Percentiles rank a stretch among this genome's conserved stretches.
Conservation (phyloP, 129 eudicot species). For the Helichrysum umbraculigerum region DNA sequence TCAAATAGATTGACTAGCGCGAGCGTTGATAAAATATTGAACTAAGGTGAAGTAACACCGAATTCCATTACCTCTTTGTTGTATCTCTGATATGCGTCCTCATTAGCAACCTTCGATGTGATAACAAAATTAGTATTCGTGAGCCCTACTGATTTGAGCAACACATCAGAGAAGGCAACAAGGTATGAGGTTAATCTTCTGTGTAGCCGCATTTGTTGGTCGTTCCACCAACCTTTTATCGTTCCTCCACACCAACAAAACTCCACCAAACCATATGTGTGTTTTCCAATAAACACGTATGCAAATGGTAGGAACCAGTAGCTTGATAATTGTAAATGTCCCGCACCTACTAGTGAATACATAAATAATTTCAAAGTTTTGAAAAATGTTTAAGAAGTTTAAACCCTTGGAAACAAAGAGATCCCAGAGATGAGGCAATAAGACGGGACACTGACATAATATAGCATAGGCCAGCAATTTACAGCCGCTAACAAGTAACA, state of each 20-base stretch:
- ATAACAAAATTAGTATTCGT: slow-evolving; percentile 20
- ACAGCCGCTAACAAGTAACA: slow-evolving; percentile 39
- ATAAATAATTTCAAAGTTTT: background rate
- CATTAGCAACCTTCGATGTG: slow-evolving; percentile 29
- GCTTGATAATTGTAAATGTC: slow-evolving; percentile 32
- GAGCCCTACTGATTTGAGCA: slow-evolving; percentile 27
- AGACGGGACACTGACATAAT: slow-evolving; percentile 34
- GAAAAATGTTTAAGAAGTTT: background rate
- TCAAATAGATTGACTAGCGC: slow-evolving; percentile 20
- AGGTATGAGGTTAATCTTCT: slow-evolving; percentile 37
- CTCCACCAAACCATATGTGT: slow-evolving; percentile 34
- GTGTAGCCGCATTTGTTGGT: slow-evolving; percentile 46
- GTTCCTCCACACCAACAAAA: slow-evolving; percentile 30
- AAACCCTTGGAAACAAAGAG: slow-evolving; percentile 38
- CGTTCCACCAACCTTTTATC: slow-evolving; percentile 45
- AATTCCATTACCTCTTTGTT: slow-evolving; percentile 36
- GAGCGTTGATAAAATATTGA: slow-evolving; percentile 40
- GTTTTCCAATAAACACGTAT: slow-evolving; percentile 18
- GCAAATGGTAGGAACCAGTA: slow-evolving; percentile 39
- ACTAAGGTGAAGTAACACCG: slow-evolving; percentile 39
- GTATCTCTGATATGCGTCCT: slow-evolving; percentile 30
- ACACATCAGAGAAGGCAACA: slow-evolving; percentile 29
- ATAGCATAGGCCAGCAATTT: slow-evolving; percentile 37
- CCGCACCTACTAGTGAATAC: background rate
- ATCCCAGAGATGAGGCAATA: slow-evolving; percentile 31